Percentiles rank a stretch among this genome's conserved stretches.
These are phyloP conservation scores for Penicillium sp. DNA, from an alignment of 2,329 filamentous ascomycete genomes.

Conservation along the genomic window DNA sequence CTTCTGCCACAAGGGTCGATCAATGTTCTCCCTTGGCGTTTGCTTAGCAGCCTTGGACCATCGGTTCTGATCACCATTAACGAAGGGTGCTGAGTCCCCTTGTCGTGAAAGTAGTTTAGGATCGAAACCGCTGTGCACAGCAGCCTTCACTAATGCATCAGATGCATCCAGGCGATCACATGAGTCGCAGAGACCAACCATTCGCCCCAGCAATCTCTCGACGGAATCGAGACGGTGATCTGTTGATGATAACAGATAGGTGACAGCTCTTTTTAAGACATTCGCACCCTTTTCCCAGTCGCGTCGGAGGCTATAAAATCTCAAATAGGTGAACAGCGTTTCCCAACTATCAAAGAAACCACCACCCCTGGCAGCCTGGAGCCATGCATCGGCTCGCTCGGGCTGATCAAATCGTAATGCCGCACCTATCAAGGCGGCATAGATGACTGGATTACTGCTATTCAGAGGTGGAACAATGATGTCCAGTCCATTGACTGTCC, in stretches of 20 bases:
- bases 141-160: constrained; percentile 35
- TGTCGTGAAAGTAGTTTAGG: constrained; percentile 28
- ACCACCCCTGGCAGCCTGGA: constrained; percentile 34
- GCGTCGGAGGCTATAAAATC: constrained; percentile 37
- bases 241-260: constrained; percentile 39
- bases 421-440: constrained; percentile 37
- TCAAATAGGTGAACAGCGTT: constrained; percentile 40
- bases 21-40: constrained; percentile 15
- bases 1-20: constrained; percentile 32
- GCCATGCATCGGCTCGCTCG: constrained; percentile 42
- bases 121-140: constrained; percentile 38
- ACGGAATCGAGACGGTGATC: constrained; percentile 27
- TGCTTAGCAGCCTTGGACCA: constrained; percentile 32
- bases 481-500: constrained; percentile 37
- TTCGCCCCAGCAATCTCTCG: constrained; percentile 39
- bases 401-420: constrained; percentile 44
- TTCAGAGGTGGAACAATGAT: constrained; percentile 38
- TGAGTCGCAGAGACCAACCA: constrained; percentile 41
- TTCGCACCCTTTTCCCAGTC: constrained; percentile 40
- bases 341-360: constrained; percentile 41
- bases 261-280: constrained; percentile 34
- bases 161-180: constrained; percentile 34
- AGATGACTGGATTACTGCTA: constrained; percentile 35
- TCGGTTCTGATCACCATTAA: constrained; percentile 24
- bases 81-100: constrained; percentile 26